Evolutionary conservation across 306 rosid genomes (phyloP).

Genomic region (Rosa multiflora): DNA sequence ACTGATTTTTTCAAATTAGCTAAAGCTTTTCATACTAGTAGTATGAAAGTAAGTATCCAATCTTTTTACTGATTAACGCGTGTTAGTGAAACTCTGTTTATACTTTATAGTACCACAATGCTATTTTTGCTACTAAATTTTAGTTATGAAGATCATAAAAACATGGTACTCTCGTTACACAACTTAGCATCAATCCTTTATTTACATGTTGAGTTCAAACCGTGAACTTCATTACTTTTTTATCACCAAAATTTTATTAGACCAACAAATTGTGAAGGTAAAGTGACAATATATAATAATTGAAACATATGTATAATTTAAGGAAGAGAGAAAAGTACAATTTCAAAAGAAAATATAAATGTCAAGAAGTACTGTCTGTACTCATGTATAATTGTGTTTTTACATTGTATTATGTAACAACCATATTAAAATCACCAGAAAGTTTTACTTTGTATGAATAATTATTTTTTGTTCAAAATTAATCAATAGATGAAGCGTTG

Average conservation of each 20-base stretch:
- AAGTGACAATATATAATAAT: neutral
- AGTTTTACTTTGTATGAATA: neutral
- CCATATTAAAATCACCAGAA: neutral
- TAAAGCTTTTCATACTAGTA: neutral
- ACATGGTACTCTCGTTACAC: neutral
- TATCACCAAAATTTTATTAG: no score
- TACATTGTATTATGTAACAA: neutral
- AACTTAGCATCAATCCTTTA: neutral
- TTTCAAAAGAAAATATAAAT: neutral
- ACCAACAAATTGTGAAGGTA: no score
- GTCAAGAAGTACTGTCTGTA: neutral
- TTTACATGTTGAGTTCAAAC: neutral
- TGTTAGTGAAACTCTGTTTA: no score
- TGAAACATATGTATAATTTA: no score
- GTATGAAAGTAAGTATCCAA: neutral
- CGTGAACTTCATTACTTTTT: neutral
- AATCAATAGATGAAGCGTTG: slow-evolving; percentile 50
- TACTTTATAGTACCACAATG: no score
- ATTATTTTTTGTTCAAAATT: slow-evolving; percentile 1
- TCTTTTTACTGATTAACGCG: neutral
- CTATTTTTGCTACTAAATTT: neutral
- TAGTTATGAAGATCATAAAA: neutral
- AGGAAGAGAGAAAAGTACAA: neutral
- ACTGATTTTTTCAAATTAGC: neutral
- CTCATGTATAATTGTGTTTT: neutral